phyloP scores from a whole-genome alignment of 306 rosid genomes.

The Benincasa hispida region DNA sequence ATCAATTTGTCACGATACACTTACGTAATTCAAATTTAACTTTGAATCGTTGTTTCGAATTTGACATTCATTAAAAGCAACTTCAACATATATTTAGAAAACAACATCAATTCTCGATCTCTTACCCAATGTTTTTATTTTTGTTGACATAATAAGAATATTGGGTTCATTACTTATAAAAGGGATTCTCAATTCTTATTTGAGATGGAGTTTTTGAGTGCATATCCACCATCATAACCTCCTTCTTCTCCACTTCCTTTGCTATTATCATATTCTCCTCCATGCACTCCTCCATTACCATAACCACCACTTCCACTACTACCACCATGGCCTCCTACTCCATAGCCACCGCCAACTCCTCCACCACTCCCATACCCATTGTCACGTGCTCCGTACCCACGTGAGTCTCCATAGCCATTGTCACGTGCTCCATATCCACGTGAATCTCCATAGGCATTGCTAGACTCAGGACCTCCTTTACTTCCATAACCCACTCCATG shows the following conservation, averaged over 20 bases:
- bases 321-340: too few species aligned
- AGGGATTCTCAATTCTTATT: background rate
- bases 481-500: background rate
- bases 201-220: background rate
- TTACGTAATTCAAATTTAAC: background rate
- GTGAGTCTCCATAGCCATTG: background rate
- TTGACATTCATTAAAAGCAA: background rate
- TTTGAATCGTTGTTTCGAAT: background rate
- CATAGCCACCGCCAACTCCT: constrained; percentile 19
- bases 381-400: constrained; percentile 4
- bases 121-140: background rate
- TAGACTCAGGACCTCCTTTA: too few species aligned
- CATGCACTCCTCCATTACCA: constrained; percentile 24
- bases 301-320: background rate
- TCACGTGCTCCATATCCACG: constrained; percentile 3
- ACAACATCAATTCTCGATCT: background rate
- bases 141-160: background rate
- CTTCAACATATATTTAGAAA: background rate
- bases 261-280: constrained; percentile 35
- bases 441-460: background rate
- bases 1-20: background rate
- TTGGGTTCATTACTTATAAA: background rate
- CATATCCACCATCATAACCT: constrained; percentile 49
- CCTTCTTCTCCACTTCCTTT: constrained; percentile 36
- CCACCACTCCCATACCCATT: constrained; percentile 24